phyloP scores from a whole-genome alignment of 129 eudicot genomes.

The Flaveria linearis region DNA sequence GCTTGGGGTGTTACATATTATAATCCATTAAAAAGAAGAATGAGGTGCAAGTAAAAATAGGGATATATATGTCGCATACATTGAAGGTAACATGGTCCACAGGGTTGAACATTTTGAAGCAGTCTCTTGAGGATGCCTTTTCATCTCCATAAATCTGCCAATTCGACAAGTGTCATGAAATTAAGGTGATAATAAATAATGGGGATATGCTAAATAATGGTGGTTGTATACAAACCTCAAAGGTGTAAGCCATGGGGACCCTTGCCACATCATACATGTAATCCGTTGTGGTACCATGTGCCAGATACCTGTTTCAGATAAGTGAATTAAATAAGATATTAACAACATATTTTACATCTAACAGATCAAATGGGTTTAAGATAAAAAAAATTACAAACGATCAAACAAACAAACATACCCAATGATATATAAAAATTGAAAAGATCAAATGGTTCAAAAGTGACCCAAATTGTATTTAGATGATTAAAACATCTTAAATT shows the following conservation, averaged over 20 bases:
- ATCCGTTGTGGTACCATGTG: conserved; percentile 98
- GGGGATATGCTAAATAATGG: background rate
- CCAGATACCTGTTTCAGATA: conserved; percentile 63
- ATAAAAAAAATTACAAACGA: background rate
- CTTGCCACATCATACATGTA: conserved; percentile 87
- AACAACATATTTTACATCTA: background rate
- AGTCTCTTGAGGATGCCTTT: conserved; percentile 78
- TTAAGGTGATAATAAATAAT: background rate
- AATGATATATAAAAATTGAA: background rate
- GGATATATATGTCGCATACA: conserved; percentile 43
- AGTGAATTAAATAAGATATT: conserved; percentile 1
- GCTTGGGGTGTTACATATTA: background rate
- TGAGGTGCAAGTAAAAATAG: background rate
- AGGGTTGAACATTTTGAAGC: conserved; percentile 97
- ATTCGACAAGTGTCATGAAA: conserved; percentile 19
- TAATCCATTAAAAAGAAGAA: background rate
- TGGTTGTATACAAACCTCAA: conserved; percentile 59
- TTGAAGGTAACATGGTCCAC: conserved; percentile 73
- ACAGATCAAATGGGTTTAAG: background rate
- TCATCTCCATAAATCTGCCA: conserved; percentile 86
- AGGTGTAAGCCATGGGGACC: conserved; percentile 96
- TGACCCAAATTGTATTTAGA: background rate
- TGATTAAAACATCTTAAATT: background rate
- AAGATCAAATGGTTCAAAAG: background rate
- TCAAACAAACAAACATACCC: no score